Evolutionary conservation across 208 protist genomes (phyloP).

Genomic region (Crithidia thermophila): DNA sequence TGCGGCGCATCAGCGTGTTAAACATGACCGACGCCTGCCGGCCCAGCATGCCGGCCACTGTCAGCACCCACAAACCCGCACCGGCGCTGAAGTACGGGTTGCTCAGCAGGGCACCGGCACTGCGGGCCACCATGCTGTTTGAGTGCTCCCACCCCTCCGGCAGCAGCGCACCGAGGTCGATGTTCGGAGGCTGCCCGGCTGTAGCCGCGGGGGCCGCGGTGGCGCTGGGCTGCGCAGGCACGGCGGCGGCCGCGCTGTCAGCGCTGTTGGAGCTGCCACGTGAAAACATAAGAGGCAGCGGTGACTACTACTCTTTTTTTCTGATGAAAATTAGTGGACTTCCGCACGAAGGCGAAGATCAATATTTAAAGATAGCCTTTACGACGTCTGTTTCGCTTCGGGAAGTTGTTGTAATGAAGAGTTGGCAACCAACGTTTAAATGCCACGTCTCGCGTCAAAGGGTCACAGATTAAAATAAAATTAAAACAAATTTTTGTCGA

Average conservation of each 20-base stretch:
- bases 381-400: too few relatives aligned
- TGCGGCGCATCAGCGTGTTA: conserved; percentile 50
- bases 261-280: not conserved
- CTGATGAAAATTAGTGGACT: too few relatives aligned
- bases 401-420: too few relatives aligned
- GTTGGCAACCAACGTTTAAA: too few relatives aligned
- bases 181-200: conserved; percentile 6
- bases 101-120: conserved; percentile 45
- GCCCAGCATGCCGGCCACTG: conserved; percentile 62
- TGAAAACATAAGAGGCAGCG: conserved; percentile 13
- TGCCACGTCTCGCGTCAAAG: too few relatives aligned
- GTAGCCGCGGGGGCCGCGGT: not conserved
- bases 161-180: conserved; percentile 64
- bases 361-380: too few relatives aligned
- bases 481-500: too few relatives aligned
- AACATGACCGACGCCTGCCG: conserved; percentile 42
- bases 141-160: conserved; percentile 59
- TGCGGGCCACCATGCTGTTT: conserved; percentile 46
- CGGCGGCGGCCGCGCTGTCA: conserved; percentile 1
- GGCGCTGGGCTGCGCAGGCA: not conserved
- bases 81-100: conserved; percentile 92
- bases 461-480: too few relatives aligned
- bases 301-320: too few relatives aligned
- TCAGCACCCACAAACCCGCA: conserved; percentile 85
- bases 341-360: too few relatives aligned